A percentile compares a stretch with the other conserved stretches of the same genome.
phyloP scores from a whole-genome alignment of 306 rosid species.

The Quercus variabilis region DNA sequence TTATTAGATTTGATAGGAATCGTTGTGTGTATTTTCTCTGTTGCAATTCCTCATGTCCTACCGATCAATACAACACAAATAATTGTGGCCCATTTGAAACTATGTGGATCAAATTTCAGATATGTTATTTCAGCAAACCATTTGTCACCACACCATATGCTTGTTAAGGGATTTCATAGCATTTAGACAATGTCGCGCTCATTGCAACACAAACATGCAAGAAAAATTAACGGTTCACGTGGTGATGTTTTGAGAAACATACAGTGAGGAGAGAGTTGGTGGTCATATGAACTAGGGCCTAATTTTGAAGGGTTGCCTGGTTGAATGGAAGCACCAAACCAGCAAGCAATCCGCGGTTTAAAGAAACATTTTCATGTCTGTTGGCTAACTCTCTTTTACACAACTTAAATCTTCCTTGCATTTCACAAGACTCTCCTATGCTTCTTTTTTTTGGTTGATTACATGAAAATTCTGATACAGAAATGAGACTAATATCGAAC shows the following conservation, averaged over 20 bases:
- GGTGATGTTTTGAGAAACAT: slow-evolving; percentile 14
- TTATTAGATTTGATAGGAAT: not conserved
- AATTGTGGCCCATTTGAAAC: not conserved
- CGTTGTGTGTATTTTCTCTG: not conserved
- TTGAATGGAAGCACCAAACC: slow-evolving; percentile 11
- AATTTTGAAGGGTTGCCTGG: slow-evolving; percentile 13
- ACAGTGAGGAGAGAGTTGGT: not conserved
- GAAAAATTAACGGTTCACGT: not conserved
- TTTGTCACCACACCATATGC: not conserved
- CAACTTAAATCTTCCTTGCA: too few species aligned
- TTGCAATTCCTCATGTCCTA: not conserved
- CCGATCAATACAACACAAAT: not conserved
- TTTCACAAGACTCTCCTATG: too few species aligned
- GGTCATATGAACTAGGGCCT: not conserved
- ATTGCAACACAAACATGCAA: not conserved
- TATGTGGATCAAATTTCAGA: not conserved
- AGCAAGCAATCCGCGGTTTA: not conserved
- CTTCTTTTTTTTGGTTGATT: too few species aligned
- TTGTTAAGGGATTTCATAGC: not conserved
- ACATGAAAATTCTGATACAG: too few species aligned
- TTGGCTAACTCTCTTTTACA: not conserved
- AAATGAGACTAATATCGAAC: too few species aligned
- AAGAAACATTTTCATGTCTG: not conserved
- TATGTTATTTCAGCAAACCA: not conserved
- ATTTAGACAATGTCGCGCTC: not conserved